Conservation (phyloP, 2,329 filamentous ascomycete genomes). For the Exophiala dermatitidis region DNA sequence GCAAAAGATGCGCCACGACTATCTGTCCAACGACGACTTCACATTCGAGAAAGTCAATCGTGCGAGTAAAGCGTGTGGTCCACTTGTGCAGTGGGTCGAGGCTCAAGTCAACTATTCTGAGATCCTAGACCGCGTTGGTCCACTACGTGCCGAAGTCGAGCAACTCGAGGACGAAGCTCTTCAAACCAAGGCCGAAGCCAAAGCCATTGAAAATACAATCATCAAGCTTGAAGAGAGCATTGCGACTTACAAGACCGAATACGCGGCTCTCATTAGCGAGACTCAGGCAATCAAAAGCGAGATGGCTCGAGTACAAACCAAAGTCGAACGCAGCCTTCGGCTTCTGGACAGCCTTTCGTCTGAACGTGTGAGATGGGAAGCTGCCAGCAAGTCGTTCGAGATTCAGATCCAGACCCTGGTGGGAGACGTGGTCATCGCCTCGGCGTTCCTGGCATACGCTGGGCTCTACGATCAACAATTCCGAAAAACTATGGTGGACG, state of each 20-base stretch:
- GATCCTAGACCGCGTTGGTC: constrained; percentile 88
- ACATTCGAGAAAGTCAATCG: constrained; percentile 94
- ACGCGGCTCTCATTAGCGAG: constrained; percentile 90
- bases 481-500: constrained; percentile 94
- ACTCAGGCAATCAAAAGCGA: constrained; percentile 95
- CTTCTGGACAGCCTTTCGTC: constrained; percentile 91
- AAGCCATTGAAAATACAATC: constrained; percentile 84
- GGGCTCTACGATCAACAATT: constrained; percentile 98
- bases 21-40: constrained; percentile 86
- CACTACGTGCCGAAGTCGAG: constrained; percentile 80
- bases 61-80: constrained; percentile 93
- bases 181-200: constrained; percentile 86
- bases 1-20: constrained; percentile 86
- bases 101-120: constrained; percentile 98
- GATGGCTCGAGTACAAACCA: constrained; percentile 94
- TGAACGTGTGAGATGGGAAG: constrained; percentile 88
- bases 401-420: constrained; percentile 95
- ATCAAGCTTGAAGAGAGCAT: constrained; percentile 80
- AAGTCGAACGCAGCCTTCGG: constrained; percentile 92
- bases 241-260: constrained; percentile 90
- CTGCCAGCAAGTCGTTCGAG: constrained; percentile 95
- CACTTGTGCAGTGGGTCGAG: constrained; percentile 91
- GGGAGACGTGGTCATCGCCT: constrained; percentile 90
- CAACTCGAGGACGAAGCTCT: constrained; percentile 81
- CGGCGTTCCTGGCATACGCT: constrained; percentile 92